phyloP scores from a whole-genome alignment of 768 basidiomycete genomes.

The Russula sp. region DNA sequence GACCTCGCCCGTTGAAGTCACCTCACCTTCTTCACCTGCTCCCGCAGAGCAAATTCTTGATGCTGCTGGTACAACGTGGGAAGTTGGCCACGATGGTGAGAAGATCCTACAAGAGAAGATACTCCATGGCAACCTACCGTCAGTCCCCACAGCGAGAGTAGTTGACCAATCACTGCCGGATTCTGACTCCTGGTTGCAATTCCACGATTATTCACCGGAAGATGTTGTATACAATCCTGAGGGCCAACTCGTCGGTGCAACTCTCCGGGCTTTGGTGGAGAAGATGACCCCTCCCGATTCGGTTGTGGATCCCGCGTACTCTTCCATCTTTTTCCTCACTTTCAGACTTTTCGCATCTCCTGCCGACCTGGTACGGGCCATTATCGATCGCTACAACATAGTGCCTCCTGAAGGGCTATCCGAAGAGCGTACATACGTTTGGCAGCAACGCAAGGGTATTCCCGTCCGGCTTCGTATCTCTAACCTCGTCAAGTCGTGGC shows the following conservation, averaged over 20 bases:
- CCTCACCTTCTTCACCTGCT: conserved; percentile 53
- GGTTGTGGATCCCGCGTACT: conserved; percentile 83
- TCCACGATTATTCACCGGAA: conserved; percentile 76
- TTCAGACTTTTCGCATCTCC: conserved; percentile 91
- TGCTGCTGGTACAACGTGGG: conserved; percentile 59
- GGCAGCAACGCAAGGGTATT: conserved; percentile 85
- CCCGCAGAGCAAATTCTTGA: conserved; percentile 49
- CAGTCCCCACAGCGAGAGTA: conserved; percentile 43
- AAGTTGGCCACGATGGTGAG: conserved; percentile 44
- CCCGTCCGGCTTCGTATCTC: conserved; percentile 89
- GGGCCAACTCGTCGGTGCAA: conserved; percentile 87
- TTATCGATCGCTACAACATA: conserved; percentile 83
- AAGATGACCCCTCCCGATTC: conserved; percentile 90
- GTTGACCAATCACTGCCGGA: conserved; percentile 36
- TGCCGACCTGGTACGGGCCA: conserved; percentile 64
- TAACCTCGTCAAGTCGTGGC: conserved; percentile 92
- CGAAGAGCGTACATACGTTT: conserved; percentile 61
- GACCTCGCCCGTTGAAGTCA: conserved; percentile 39
- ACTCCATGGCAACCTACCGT: conserved; percentile 50
- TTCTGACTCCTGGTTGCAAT: conserved; percentile 52
- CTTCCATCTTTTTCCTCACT: conserved; percentile 90
- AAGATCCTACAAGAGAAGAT: conserved; percentile 53
- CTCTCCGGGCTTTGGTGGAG: conserved; percentile 85
- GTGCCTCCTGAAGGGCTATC: conserved; percentile 57
- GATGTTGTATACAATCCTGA: conserved; percentile 92